Evolutionary conservation across 2,329 filamentous ascomycete species (phyloP).

Genomic region (Fusarium incarnatum): DNA sequence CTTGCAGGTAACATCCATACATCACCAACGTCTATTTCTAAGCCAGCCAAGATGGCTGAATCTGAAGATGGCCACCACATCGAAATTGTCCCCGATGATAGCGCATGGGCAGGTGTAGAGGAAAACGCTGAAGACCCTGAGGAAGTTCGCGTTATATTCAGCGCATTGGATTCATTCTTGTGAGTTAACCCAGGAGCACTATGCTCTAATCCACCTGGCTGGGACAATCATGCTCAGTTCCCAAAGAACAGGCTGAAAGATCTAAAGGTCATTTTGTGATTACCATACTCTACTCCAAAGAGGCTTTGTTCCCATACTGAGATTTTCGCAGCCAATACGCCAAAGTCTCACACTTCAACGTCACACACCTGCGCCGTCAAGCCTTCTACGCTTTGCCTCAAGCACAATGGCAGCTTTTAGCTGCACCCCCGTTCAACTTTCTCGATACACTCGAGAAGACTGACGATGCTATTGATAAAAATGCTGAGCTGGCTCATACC

Average conservation of each 20-base stretch:
- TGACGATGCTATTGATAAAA: conserved; percentile 89
- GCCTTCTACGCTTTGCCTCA: conserved; percentile 92
- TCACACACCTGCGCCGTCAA: conserved; percentile 89
- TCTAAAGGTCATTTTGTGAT: background rate
- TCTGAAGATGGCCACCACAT: conserved; percentile 37
- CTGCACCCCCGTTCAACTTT: conserved; percentile 83
- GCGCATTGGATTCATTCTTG: conserved; percentile 85
- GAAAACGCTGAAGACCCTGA: conserved; percentile 79
- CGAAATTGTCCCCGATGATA: conserved; percentile 49
- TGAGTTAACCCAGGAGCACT: conserved; percentile 34
- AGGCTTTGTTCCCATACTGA: conserved; percentile 17
- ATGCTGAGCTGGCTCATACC: conserved; percentile 82
- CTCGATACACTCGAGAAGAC: conserved; percentile 81
- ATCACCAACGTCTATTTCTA: conserved; percentile 14
- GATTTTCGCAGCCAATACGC: conserved; percentile 77
- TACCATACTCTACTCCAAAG: fast-evolving
- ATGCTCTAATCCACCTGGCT: background rate
- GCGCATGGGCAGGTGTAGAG: conserved; percentile 70
- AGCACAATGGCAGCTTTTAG: conserved; percentile 84
- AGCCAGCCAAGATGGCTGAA: conserved; percentile 31
- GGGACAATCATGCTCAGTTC: background rate
- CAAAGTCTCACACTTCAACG: conserved; percentile 86
- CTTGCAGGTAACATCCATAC: conserved; percentile 15
- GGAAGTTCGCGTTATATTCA: conserved; percentile 82
- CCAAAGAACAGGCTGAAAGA: background rate